Percentiles rank a stretch among this genome's conserved stretches.
These are phyloP conservation scores for Eucalyptus viminalis DNA, from an alignment of 345 rosid genomes.

Conservation along the genomic window DNA sequence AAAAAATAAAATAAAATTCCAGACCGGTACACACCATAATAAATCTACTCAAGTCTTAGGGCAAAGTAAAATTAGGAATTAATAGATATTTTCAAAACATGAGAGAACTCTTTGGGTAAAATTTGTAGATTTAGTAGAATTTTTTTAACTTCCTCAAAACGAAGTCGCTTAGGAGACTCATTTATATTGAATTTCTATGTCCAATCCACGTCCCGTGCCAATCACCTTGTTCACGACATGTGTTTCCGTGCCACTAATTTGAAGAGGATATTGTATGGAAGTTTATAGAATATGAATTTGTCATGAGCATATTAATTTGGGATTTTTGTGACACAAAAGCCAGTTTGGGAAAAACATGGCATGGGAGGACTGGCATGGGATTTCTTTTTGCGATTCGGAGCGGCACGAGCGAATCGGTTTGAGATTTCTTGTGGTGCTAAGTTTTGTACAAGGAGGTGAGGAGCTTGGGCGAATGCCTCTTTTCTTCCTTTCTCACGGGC, in stretches of 20 bases:
- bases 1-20: background rate
- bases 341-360: background rate
- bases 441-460: background rate
- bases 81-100: background rate
- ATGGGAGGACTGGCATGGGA: background rate
- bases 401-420: background rate
- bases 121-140: background rate
- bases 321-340: background rate
- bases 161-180: background rate
- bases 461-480: background rate
- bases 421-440: background rate
- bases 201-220: fast-evolving
- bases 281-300: background rate
- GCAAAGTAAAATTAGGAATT: background rate
- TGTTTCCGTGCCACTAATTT: background rate
- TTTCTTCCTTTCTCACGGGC: background rate
- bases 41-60: background rate
- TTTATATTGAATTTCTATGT: background rate
- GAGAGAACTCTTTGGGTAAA: background rate
- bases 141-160: background rate
- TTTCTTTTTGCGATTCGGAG: background rate
- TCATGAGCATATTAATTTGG: fast-evolving
- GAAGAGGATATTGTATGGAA: background rate
- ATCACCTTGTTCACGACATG: background rate
- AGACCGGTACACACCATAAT: fast-evolving